These are phyloP conservation scores for Aspergillus sp. DNA, from an alignment of 2,329 filamentous ascomycete genomes.

Conservation along the genomic window DNA sequence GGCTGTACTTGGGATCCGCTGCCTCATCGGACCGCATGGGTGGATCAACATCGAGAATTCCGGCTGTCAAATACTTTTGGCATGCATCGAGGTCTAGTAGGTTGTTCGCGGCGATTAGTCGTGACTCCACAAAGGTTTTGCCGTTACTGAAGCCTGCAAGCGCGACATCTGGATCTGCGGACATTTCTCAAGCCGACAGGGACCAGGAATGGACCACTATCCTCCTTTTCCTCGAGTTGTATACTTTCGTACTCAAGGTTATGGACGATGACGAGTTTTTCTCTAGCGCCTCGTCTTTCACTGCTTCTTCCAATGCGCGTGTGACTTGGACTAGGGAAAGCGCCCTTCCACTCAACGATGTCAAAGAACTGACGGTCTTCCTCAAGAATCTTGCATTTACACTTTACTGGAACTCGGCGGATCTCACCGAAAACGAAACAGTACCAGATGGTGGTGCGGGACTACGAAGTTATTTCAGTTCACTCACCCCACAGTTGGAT, in stretches of 20 bases:
- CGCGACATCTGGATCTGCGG: slow-evolving; percentile 31
- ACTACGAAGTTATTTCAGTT: slow-evolving; percentile 49
- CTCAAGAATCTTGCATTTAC: slow-evolving; percentile 89
- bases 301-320: slow-evolving; percentile 51
- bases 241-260: slow-evolving; percentile 86
- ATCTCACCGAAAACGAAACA: slow-evolving; percentile 53
- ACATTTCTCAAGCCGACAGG: slow-evolving; percentile 40
- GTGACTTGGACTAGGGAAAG: slow-evolving; percentile 59
- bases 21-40: slow-evolving; percentile 36
- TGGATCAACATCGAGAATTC: slow-evolving; percentile 45
- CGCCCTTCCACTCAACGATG: slow-evolving; percentile 68
- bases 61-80: slow-evolving; percentile 85
- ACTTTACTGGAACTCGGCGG: slow-evolving; percentile 77
- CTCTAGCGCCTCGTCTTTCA: slow-evolving; percentile 52
- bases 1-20: slow-evolving; percentile 77
- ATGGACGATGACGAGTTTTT: slow-evolving; percentile 98
- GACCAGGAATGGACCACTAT: slow-evolving; percentile 82
- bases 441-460: slow-evolving; percentile 38
- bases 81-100: slow-evolving; percentile 59
- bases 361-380: slow-evolving; percentile 75
- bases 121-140: slow-evolving; percentile 59
- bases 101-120: slow-evolving; percentile 58
- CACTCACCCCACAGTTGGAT: slow-evolving; percentile 22
- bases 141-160: slow-evolving; percentile 53
- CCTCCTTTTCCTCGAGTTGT: slow-evolving; percentile 88